These are phyloP conservation scores for Telfairia occidentalis DNA, from an alignment of 331 rosid genomes.

Conservation along the genomic window DNA sequence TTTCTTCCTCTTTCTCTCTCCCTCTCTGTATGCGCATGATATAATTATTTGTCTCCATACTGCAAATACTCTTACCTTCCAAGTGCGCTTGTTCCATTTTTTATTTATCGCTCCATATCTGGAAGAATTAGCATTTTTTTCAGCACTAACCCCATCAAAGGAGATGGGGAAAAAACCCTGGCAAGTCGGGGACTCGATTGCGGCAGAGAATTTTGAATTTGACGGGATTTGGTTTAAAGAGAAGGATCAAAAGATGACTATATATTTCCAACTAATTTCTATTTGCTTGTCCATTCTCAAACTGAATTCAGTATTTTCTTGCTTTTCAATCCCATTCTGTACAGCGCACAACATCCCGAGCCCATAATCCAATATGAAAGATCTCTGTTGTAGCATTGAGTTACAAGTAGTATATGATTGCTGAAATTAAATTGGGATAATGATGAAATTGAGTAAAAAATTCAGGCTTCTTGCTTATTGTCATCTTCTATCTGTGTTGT, in stretches of 20 bases:
- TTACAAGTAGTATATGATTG: constrained; percentile 10
- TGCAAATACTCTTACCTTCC: neutral
- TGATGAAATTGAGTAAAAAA: neutral
- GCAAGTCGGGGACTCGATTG: neutral
- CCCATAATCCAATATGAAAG: constrained; percentile 1
- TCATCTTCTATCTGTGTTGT: constrained; percentile 32
- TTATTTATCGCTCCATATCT: neutral
- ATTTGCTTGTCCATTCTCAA: neutral
- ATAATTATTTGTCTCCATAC: neutral
- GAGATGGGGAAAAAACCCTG: neutral
- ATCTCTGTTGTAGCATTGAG: constrained; percentile 20
- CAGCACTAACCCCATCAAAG: neutral
- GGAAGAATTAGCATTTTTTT: neutral
- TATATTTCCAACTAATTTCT: neutral
- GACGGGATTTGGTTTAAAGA: neutral
- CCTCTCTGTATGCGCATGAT: neutral
- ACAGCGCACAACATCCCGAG: neutral
- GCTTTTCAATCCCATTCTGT: neutral
- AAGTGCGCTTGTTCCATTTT: neutral
- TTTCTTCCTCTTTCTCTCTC: neutral
- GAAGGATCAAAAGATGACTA: neutral
- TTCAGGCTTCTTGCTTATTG: constrained; percentile 33
- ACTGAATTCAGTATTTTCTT: neutral
- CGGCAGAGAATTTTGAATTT: neutral
- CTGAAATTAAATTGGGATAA: constrained; percentile 17